Evolutionary conservation across 208 protist genomes (phyloP), one percentile per base, ranked within the genome.

Genomic region (Acanthamoeba royreba): DNA sequence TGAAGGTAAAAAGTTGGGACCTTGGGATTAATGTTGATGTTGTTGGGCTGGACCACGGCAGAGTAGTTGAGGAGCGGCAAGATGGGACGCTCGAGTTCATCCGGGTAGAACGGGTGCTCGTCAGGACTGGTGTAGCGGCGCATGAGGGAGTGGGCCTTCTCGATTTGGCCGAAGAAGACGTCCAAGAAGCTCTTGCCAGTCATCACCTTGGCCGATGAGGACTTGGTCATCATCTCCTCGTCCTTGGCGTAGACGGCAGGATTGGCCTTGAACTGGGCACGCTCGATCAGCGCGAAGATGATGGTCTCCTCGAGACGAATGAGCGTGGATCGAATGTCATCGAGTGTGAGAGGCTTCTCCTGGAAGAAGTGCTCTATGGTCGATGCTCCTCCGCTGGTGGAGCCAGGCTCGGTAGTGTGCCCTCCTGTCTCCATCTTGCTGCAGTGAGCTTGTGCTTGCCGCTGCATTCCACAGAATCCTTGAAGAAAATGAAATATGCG

Each of bases 241-340:
- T 49, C 49, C 45, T 55, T 35, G 45, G n/a, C 15, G 95, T 95
- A 96, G 22, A 96, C 93, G 2, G 46, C 31, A 5, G 58, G 49
- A 74, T 96, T 96, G 38, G 43, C 43, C 17, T 66, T n/a, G 66
- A 96, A 97, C 85, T 97, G 96, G 28, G 96, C 94, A 79, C 96
- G 90, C 92, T 97, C 96, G 53, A 97, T 97, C 9, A 97, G 86
- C 3, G 93, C 83, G 92, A 97, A 97, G 52, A 97, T 96, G 33
- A 97, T 97, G 15, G 96, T 97, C 42, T 97, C 96, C 74, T 97
- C 96, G 66, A 96, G 92, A n/a, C 94, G 92, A 42, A 95, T 95
- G 40, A 95, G 86, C 25, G 66, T 35, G 5, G 53, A 94, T 40
- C 86, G 58, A 93, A 95, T 87, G 66, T 89, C 52, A 22, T 69